Base-by-base conservation (phyloP, 352 stramenopile species). In the Phytopythium vexans region DNA sequence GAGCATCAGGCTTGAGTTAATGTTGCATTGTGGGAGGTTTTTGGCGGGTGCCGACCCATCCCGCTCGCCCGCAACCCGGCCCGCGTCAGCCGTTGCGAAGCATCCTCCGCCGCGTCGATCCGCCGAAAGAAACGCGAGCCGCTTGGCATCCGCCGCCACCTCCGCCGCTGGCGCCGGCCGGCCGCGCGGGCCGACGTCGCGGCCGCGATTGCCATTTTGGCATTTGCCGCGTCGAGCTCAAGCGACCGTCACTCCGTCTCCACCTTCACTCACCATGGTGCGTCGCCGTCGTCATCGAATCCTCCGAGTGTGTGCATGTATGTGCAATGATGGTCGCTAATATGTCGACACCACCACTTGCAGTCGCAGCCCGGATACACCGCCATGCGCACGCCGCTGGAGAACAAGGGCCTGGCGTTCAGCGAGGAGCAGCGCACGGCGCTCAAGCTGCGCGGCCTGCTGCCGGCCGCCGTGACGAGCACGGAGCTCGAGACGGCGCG, bases 341-440 rank as follows among this genome's bases (percentile, higher is more conserved):
- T 2, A 8, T 42, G 39, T 27, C 21, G 21, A 2, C 21, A 27
- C 21, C 21, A 27, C 21, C 21, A 27, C 21, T 27, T 38, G 11
- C 6, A 60, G 9, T n/a, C 6, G 35, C 41, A 39, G 14, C 48
- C 64, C 21, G 81, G 77, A 40, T 89, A 82, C 62, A 71, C 78
- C 42, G 68, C 86, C 45, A 78, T 97, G 54, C 81, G 89, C 65
- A 88, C 93, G 64, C 92, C 93, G 15, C 66, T 83, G 43, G 78
- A 79, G 61, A 98, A 98, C 80, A 98, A 98, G 72, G 82, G 90
- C 8, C 84, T 95, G 37, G 92, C 90, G n/a, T 98, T 98, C 77
- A 91, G 93, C 41, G 59, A 71, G 31, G 74, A 91, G 38, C 89
- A 98, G 77, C 78, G 94, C 32, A 69, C 96, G 52, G 64, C 83